Evolutionary conservation across 257 asterid genomes (phyloP).

Genomic region (Petrea volubilis): DNA sequence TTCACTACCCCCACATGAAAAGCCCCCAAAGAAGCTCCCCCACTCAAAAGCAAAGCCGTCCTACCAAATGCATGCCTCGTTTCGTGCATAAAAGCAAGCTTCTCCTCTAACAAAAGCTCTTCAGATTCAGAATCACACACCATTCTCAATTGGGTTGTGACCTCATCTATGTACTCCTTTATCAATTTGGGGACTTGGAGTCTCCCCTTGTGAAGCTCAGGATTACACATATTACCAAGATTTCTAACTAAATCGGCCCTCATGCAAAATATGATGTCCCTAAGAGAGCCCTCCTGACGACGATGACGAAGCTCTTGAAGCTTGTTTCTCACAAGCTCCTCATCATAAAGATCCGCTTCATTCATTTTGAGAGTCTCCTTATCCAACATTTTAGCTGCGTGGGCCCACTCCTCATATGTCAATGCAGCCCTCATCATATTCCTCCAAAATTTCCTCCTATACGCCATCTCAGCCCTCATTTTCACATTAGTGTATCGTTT

Average conservation of each 20-base stretch:
- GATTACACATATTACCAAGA: conserved; percentile 94
- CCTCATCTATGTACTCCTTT: conserved; percentile 92
- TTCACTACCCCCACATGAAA: conserved; percentile 92
- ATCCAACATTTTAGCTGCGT: conserved; percentile 91
- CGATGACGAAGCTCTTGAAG: conserved; percentile 85
- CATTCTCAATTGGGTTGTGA: conserved; percentile 82
- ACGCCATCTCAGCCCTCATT: conserved; percentile 82
- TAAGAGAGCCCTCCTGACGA: conserved; percentile 83
- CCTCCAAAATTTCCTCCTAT: conserved; percentile 92
- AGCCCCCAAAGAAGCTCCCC: conserved; percentile 96
- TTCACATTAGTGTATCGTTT: conserved; percentile 81
- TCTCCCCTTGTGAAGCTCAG: conserved; percentile 88
- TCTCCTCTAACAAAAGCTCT: conserved; percentile 91
- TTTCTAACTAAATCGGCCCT: conserved; percentile 89
- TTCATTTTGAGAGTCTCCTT: conserved; percentile 73
- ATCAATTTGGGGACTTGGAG: conserved; percentile 89
- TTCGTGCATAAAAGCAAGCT: conserved; percentile 94
- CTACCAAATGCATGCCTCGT: conserved; percentile 97
- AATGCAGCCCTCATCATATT: conserved; percentile 91
- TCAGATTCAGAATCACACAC: conserved; percentile 87
- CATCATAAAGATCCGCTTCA: conserved; percentile 80
- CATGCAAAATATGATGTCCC: conserved; percentile 91
- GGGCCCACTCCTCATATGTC: conserved; percentile 98
- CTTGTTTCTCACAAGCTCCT: conserved; percentile 78
- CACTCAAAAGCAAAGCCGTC: conserved; percentile 88